Conservation (phyloP, 345 rosid genomes). For the Chamaenerion angustifolium region DNA sequence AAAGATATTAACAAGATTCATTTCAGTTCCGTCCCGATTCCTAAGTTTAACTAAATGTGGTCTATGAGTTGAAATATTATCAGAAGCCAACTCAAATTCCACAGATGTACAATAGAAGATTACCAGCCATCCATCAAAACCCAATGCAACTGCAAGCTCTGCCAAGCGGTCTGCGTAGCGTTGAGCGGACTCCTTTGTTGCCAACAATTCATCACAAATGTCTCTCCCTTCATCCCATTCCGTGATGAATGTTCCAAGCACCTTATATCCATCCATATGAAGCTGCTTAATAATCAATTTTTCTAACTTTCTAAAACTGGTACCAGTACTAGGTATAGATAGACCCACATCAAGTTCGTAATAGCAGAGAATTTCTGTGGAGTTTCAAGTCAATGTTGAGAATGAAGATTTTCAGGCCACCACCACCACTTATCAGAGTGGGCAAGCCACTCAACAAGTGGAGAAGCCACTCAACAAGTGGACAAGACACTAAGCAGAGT, state of each 20-base stretch:
- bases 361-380: too few species aligned
- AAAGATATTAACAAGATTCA: too few species aligned
- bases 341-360: too few species aligned
- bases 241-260: conserved; percentile 72
- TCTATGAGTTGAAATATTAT: background rate
- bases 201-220: conserved; percentile 42
- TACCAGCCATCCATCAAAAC: conserved; percentile 95
- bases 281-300: background rate
- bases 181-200: conserved; percentile 54
- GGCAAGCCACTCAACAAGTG: too few species aligned
- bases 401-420: too few species aligned
- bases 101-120: background rate
- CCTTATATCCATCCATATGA: conserved; percentile 28
- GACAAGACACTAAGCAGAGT: too few species aligned
- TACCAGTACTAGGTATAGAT: too few species aligned
- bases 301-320: too few species aligned
- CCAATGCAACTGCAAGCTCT: conserved; percentile 52
- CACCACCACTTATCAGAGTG: too few species aligned
- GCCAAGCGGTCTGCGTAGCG: conserved; percentile 57
- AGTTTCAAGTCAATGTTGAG: too few species aligned
- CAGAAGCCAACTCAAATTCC: background rate
- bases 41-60: background rate
- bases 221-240: conserved; percentile 71
- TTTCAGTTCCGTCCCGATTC: too few species aligned
- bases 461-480: too few species aligned